Conservation (phyloP, 2,329 filamentous ascomycete genomes). For the Stylonectria norvegica region DNA sequence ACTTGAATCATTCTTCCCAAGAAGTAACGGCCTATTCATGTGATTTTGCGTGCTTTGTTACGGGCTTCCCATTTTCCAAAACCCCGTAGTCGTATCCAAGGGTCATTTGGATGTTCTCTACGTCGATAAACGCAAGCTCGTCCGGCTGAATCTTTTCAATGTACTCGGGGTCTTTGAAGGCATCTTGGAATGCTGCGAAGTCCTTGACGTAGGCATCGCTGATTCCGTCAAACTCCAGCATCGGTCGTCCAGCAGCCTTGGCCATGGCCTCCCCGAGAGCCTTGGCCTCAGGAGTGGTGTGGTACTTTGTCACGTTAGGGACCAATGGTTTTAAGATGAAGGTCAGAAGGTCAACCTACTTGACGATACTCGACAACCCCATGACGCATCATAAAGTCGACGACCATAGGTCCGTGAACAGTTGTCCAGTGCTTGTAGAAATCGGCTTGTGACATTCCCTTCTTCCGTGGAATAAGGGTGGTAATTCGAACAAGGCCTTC, state of each 20-base stretch:
- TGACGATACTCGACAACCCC: neutral
- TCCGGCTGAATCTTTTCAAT: neutral
- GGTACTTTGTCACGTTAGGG: neutral
- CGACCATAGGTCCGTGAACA: neutral
- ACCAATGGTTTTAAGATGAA: neutral
- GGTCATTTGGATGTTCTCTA: neutral
- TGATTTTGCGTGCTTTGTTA: neutral
- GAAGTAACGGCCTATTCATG: no score
- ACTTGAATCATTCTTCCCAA: no score
- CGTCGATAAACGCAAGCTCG: slow-evolving; percentile 1
- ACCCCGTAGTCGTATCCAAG: neutral
- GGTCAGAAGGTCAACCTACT: neutral
- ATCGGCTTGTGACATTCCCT: slow-evolving; percentile 1
- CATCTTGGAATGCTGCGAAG: neutral
- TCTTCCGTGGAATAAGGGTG: neutral
- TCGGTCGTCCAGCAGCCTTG: neutral
- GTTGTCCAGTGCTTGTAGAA: neutral
- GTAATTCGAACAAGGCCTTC: neutral
- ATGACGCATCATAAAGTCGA: neutral
- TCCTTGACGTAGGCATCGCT: neutral
- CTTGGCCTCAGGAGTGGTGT: neutral
- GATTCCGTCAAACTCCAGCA: neutral
- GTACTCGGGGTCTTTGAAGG: neutral
- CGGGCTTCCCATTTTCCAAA: neutral
- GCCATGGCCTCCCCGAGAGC: neutral